Evolutionary conservation across 441 rosid genomes (phyloP).

Genomic region (Jatropha multifida): DNA sequence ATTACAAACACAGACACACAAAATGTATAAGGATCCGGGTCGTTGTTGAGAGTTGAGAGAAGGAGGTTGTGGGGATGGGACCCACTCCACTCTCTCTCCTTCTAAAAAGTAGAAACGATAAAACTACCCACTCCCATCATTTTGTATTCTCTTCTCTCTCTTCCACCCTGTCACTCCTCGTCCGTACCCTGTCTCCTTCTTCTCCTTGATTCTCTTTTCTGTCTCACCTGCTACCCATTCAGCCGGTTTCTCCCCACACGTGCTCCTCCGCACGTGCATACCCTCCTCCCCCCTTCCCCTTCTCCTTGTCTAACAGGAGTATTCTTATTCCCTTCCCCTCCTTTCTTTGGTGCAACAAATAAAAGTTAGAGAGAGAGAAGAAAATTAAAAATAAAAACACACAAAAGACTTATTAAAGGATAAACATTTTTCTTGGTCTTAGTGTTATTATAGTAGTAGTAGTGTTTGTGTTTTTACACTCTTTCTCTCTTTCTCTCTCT

Average conservation of each 20-base stretch:
- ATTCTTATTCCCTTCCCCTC: constrained; percentile 11
- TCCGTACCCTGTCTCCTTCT: constrained; percentile 41
- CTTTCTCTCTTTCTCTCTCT: background rate
- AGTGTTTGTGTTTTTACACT: constrained; percentile 1
- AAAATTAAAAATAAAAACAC: background rate
- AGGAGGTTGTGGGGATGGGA: background rate
- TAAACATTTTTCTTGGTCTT: constrained; percentile 14
- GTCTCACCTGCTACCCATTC: background rate
- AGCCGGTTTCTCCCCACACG: constrained; percentile 9
- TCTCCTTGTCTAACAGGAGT: background rate
- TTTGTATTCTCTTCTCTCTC: constrained; percentile 30
- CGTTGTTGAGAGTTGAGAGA: background rate
- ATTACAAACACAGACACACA: too few species aligned
- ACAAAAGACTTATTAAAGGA: background rate
- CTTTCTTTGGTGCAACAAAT: constrained; percentile 72
- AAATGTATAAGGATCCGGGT: background rate
- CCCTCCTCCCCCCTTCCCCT: background rate
- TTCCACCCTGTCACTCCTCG: constrained; percentile 57
- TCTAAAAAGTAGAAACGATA: constrained; percentile 20
- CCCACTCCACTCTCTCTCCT: background rate
- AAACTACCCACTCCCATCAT: constrained; percentile 54
- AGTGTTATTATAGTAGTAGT: constrained; percentile 5
- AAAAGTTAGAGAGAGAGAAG: constrained; percentile 44
- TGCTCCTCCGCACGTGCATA: constrained; percentile 38
- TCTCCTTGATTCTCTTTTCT: background rate